Evolutionary conservation across 306 rosid genomes (phyloP).

Genomic region (Vigna hirtella): DNA sequence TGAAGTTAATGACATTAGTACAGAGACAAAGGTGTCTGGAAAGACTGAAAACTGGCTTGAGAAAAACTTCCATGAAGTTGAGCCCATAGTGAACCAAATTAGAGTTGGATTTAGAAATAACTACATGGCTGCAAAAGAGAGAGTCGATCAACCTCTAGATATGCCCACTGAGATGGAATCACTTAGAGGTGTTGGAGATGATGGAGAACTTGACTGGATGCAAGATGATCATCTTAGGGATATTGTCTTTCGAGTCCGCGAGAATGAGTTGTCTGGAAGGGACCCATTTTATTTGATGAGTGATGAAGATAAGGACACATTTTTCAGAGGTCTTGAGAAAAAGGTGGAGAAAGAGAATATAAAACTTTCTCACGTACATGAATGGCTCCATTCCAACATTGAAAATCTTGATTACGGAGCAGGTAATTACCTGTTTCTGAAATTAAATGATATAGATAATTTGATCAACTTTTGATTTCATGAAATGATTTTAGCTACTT

Average conservation of each 20-base stretch:
- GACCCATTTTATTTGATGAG: slow-evolving; percentile 81
- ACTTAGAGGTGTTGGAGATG: slow-evolving; percentile 58
- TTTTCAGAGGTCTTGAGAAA: slow-evolving; percentile 87
- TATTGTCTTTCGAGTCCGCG: slow-evolving; percentile 87
- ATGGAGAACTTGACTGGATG: slow-evolving; percentile 90
- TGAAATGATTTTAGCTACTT: slow-evolving; percentile 3
- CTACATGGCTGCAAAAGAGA: slow-evolving; percentile 74
- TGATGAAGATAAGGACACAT: slow-evolving; percentile 69
- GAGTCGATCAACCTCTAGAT: slow-evolving; percentile 55
- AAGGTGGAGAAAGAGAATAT: slow-evolving; percentile 77
- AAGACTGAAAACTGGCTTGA: slow-evolving; percentile 77
- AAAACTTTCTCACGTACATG: slow-evolving; percentile 74
- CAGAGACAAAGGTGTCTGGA: slow-evolving; percentile 42
- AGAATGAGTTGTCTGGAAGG: slow-evolving; percentile 76
- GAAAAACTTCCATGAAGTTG: slow-evolving; percentile 75
- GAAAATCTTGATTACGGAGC: slow-evolving; percentile 92
- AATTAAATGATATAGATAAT: slow-evolving; percentile 15
- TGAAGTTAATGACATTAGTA: slow-evolving; percentile 50
- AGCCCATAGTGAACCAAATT: slow-evolving; percentile 75
- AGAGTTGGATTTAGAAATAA: slow-evolving; percentile 84
- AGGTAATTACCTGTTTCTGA: slow-evolving; percentile 64
- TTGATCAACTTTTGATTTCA: slow-evolving; percentile 40
- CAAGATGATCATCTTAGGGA: slow-evolving; percentile 79
- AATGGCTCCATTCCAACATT: slow-evolving; percentile 86
- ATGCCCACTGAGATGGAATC: slow-evolving; percentile 49